Conservation (phyloP, 2,329 filamentous ascomycete genomes). For the Fusarium concolor region DNA sequence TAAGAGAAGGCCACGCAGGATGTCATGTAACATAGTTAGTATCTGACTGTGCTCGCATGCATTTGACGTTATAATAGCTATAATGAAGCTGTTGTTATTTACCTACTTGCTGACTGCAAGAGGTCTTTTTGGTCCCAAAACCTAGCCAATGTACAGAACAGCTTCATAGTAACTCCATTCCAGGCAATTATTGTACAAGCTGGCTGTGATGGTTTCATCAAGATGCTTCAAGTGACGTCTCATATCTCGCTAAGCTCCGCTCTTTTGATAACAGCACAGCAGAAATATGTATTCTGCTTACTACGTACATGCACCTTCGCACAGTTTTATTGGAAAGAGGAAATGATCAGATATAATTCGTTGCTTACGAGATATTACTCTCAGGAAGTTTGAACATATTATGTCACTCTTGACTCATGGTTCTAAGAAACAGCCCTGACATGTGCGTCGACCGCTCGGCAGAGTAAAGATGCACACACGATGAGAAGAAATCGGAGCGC, state of each 20-base stretch:
- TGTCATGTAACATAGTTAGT: background rate
- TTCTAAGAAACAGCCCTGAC: background rate
- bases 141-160: too few species aligned
- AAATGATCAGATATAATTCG: background rate
- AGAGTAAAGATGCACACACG: background rate
- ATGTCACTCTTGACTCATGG: background rate
- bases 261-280: background rate
- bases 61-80: background rate
- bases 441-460: background rate
- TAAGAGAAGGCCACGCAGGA: background rate
- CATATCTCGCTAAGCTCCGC: background rate
- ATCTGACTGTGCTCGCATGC: background rate
- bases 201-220: background rate
- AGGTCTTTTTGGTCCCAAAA: too few species aligned
- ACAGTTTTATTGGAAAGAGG: background rate
- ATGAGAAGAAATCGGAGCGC: background rate
- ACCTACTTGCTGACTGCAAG: too few species aligned
- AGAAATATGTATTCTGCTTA: background rate
- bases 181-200: too few species aligned
- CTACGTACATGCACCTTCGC: background rate
- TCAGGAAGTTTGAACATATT: background rate
- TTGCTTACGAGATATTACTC: background rate
- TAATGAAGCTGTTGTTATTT: background rate
- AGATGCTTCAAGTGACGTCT: background rate
- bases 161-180: too few species aligned